Evolutionary conservation across 1,284 basidiomycete species (phyloP).

Genomic region (Heterobasidion annosum): DNA sequence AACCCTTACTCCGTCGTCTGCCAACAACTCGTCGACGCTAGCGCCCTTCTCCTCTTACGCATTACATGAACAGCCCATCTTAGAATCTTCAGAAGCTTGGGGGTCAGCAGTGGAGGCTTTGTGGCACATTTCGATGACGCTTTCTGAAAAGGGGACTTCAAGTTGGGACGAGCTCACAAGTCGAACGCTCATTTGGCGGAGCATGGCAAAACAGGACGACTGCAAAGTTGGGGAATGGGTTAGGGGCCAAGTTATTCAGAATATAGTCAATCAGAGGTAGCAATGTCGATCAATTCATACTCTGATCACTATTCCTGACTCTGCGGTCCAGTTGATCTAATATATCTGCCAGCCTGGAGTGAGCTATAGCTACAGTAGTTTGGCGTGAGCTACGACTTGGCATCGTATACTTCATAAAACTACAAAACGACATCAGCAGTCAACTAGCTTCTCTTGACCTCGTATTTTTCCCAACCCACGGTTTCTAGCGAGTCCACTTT

Average conservation of each 20-base stretch:
- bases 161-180: slow-evolving; percentile 44
- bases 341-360: no score
- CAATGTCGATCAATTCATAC: background rate
- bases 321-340: background rate
- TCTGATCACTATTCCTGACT: background rate
- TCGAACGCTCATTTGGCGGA: slow-evolving; percentile 47
- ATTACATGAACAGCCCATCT: slow-evolving; percentile 28
- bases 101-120: slow-evolving; percentile 44
- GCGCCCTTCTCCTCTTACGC: slow-evolving; percentile 24
- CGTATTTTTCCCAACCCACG: slow-evolving; percentile 85
- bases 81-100: slow-evolving; percentile 31
- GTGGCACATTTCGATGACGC: slow-evolving; percentile 46
- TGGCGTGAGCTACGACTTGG: no score
- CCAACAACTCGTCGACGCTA: background rate
- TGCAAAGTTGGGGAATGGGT: slow-evolving; percentile 31
- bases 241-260: slow-evolving; percentile 14
- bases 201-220: slow-evolving; percentile 26
- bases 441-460: slow-evolving; percentile 24
- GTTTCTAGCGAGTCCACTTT: slow-evolving; percentile 77
- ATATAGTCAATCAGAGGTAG: background rate
- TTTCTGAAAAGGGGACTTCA: slow-evolving; percentile 19
- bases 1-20: background rate
- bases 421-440: no score
- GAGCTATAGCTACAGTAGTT: no score
- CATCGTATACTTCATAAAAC: no score